Base-by-base conservation (phyloP, 176 grass and related monocot species). In the Typha latifolia region DNA sequence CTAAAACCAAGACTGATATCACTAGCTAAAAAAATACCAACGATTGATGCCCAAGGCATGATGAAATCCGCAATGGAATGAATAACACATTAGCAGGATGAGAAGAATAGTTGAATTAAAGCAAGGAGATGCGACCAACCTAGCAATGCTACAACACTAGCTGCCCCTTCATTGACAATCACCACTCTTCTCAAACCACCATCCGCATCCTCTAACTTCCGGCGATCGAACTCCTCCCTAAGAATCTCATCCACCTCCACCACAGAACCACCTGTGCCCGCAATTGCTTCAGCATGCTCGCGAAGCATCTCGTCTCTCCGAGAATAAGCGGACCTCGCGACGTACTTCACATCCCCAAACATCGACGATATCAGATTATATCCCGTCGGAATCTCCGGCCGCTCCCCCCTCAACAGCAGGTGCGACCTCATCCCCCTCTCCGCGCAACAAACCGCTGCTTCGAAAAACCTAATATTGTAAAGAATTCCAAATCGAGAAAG, bases 361-460 rank as follows among this genome's bases (percentile, higher is more conserved):
- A 92, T 87, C 67, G 86, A 72, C 19, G 93, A 87, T 51, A 97
- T 63, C 63, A 92, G 66, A 74, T 97, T 97, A 66, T 97, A 97
- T 48, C 93, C 88, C 14, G 93, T 92, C 24, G 88, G 75, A 48
- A 97, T 66, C 66, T 82, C 72, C 34, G 79, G 82, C 48, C 85
- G 93, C 72, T 97, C 93, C 26, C 85, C 93, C 77, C 88, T 84
- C 48, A 97, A 63, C 51, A 97, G 68, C 66, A 96, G 65, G 47
- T 97, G 88, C 62, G 93, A 49, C n/a, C 72, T 82, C 37, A 96
- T 82, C 61, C 80, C 74, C 72, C 76, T 76, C 74, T 97, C 88
- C 0, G 85, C 85, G 74, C 88, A 92, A 65, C 87, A 87, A 22
- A 96, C 78, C 48, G 82, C 93, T 96, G 71, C 62, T 12, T 24